Conservation (phyloP, 2,329 filamentous ascomycete genomes). For the Neopestalotiopsis sp. region DNA sequence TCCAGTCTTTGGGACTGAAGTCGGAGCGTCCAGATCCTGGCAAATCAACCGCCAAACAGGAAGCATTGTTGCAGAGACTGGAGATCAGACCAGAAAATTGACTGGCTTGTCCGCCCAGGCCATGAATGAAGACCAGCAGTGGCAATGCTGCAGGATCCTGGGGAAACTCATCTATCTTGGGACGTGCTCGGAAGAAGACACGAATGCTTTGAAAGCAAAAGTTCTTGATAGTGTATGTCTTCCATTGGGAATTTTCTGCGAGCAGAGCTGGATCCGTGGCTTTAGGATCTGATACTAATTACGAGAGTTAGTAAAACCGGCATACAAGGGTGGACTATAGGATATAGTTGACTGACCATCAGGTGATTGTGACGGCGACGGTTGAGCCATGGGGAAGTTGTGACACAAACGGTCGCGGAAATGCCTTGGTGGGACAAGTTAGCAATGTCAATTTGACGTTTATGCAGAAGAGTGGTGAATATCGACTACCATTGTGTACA, state of each 20-base stretch:
- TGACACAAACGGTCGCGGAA: background rate
- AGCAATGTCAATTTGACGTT: background rate
- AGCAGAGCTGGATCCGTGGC: conserved; percentile 75
- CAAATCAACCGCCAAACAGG: conserved; percentile 86
- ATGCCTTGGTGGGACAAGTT: background rate
- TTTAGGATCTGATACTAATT: background rate
- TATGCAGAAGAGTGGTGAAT: background rate
- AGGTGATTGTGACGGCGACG: background rate
- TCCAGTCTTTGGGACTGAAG: conserved; percentile 73
- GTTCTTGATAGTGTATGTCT: conserved; percentile 72
- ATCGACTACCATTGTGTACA: background rate
- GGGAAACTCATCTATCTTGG: conserved; percentile 82
- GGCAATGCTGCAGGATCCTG: conserved; percentile 75
- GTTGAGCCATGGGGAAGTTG: background rate
- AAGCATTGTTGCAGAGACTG: conserved; percentile 80
- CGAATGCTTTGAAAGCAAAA: conserved; percentile 77
- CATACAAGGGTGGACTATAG: no score
- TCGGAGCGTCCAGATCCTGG: conserved; percentile 86
- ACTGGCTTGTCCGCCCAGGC: conserved; percentile 87
- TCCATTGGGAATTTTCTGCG: conserved; percentile 74
- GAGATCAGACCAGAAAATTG: conserved; percentile 85
- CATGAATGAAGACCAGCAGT: conserved; percentile 88
- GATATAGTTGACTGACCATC: background rate
- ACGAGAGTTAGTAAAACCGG: background rate
- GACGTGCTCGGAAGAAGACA: conserved; percentile 83